Evolutionary conservation across 176 grass and related monocot genomes (phyloP).

Genomic region (Carex kokanica): DNA sequence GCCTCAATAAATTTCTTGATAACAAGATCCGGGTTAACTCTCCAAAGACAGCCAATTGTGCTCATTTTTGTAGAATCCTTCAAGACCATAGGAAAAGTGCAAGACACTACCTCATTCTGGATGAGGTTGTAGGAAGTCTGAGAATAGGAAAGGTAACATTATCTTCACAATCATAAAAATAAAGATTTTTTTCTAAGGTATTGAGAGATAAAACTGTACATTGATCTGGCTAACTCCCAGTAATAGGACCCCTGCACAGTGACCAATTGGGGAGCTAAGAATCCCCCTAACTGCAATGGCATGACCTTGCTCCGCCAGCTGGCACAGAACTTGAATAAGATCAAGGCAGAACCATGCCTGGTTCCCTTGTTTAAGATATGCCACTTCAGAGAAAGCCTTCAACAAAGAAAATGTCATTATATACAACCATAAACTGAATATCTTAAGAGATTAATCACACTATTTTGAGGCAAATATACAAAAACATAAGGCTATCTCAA

Average conservation of each 20-base stretch:
- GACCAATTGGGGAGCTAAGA: slow-evolving; percentile 59
- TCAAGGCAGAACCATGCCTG: slow-evolving; percentile 86
- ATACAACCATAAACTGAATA: neutral
- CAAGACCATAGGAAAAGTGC: slow-evolving; percentile 66
- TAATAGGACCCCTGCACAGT: slow-evolving; percentile 72
- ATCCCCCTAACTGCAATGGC: slow-evolving; percentile 50
- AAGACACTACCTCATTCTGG: slow-evolving; percentile 66
- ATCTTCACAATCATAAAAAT: slow-evolving; percentile 11
- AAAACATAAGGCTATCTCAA: neutral
- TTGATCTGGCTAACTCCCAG: slow-evolving; percentile 73
- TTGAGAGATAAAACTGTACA: slow-evolving; percentile 39
- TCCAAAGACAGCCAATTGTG: slow-evolving; percentile 62
- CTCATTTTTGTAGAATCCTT: slow-evolving; percentile 50
- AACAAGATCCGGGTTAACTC: slow-evolving; percentile 57
- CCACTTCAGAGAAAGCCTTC: slow-evolving; percentile 64
- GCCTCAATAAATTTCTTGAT: slow-evolving; percentile 81
- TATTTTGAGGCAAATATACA: slow-evolving; percentile 7
- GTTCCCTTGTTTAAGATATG: slow-evolving; percentile 54
- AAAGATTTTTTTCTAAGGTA: slow-evolving; percentile 16
- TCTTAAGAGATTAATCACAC: neutral
- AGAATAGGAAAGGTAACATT: slow-evolving; percentile 24
- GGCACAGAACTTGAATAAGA: slow-evolving; percentile 76
- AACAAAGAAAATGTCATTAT: slow-evolving; percentile 18
- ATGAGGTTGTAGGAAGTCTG: slow-evolving; percentile 95
- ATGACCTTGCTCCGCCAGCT: slow-evolving; percentile 78